Evolutionary conservation across 352 stramenopile species (phyloP).

Genomic region (Phytophthora ohioensis): DNA sequence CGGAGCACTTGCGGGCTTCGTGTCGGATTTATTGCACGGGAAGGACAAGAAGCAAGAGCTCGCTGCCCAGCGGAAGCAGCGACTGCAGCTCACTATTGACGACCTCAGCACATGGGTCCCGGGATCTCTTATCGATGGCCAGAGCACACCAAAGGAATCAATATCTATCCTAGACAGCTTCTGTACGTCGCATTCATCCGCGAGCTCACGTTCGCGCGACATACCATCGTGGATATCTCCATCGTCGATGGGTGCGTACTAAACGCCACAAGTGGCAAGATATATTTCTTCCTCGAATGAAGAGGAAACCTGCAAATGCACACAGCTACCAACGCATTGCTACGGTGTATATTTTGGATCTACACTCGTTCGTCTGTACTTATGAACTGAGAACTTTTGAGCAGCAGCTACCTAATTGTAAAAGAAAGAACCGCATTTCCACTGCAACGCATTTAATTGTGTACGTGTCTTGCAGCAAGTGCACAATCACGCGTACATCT

Average conservation of each 20-base stretch:
- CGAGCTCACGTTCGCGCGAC: slow-evolving; percentile 35
- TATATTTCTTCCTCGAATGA: slow-evolving; percentile 36
- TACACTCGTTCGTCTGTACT: slow-evolving; percentile 13
- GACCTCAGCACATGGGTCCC: slow-evolving; percentile 39
- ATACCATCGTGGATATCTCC: slow-evolving; percentile 29
- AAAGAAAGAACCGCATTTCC: background rate
- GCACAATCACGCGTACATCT: no score
- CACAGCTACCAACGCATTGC: slow-evolving; percentile 6
- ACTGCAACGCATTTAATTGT: background rate
- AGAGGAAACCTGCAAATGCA: slow-evolving; percentile 31
- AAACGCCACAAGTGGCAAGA: slow-evolving; percentile 4
- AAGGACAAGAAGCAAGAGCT: slow-evolving; percentile 38
- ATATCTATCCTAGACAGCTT: slow-evolving; percentile 54
- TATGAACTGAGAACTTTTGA: slow-evolving; percentile 13
- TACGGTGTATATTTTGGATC: background rate
- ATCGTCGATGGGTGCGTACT: slow-evolving; percentile 34
- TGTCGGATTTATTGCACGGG: slow-evolving; percentile 32
- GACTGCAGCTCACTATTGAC: slow-evolving; percentile 40
- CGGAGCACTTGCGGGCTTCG: slow-evolving; percentile 28
- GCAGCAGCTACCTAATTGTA: slow-evolving; percentile 11
- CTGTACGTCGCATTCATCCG: slow-evolving; percentile 43
- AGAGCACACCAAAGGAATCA: slow-evolving; percentile 46
- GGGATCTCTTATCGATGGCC: slow-evolving; percentile 19
- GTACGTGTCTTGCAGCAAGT: no score
- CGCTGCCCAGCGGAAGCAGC: slow-evolving; percentile 27